These are phyloP conservation scores for Russula sp. DNA, from an alignment of 768 basidiomycete species.

Conservation along the genomic window DNA sequence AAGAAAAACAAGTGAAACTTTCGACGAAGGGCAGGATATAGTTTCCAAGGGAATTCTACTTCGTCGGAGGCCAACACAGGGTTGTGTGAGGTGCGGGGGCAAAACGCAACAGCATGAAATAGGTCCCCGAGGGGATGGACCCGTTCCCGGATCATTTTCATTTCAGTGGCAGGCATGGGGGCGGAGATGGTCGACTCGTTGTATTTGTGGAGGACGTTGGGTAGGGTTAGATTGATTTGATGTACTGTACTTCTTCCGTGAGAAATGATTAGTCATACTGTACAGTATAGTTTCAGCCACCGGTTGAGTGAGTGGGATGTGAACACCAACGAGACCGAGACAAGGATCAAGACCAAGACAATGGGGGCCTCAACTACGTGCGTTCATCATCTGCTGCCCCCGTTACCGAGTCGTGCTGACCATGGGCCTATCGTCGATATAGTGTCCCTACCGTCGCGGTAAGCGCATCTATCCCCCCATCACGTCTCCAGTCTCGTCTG, in stretches of 20 bases:
- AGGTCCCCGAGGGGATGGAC: conserved; percentile 25
- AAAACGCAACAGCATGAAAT: conserved; percentile 40
- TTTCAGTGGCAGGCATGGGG: conserved; percentile 59
- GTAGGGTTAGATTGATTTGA: background rate
- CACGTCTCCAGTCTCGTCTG: conserved; percentile 9
- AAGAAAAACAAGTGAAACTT: conserved; percentile 32
- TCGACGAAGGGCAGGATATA: conserved; percentile 47
- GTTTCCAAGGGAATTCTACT: conserved; percentile 54
- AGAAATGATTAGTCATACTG: conserved; percentile 31
- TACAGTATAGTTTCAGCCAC: conserved; percentile 42
- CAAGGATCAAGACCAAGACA: conserved; percentile 34
- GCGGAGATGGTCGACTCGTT: conserved; percentile 50
- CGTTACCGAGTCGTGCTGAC: background rate
- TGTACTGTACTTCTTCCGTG: conserved; percentile 19
- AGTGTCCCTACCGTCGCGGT: conserved; percentile 6
- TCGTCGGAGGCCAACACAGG: conserved; percentile 34
- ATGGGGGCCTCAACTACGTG: conserved; percentile 53
- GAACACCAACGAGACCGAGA: conserved; percentile 15
- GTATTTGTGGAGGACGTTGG: conserved; percentile 73
- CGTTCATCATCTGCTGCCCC: conserved; percentile 26
- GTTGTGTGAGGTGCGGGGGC: conserved; percentile 62
- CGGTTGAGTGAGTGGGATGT: background rate
- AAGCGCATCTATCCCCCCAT: background rate
- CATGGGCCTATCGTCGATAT: background rate
- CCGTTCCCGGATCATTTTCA: conserved; percentile 26